Conservation (phyloP, 2,329 filamentous ascomycete species). For the Calonectria crousiana region DNA sequence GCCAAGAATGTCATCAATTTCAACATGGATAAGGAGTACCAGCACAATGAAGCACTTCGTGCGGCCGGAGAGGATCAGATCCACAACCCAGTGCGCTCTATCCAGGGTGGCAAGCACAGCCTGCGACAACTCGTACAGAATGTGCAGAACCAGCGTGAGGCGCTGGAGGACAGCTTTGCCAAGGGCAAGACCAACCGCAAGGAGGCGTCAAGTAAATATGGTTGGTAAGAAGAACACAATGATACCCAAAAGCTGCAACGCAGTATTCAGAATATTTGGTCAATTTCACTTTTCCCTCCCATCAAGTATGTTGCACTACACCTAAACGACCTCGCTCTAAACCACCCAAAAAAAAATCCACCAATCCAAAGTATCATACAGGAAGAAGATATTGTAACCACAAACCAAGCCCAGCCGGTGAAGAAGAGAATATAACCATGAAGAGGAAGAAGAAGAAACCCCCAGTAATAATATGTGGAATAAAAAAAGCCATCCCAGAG, state of each 20-base stretch:
- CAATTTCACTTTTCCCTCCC: slow-evolving; percentile 17
- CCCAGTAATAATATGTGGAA: neutral
- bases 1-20: slow-evolving; percentile 81
- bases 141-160: slow-evolving; percentile 85
- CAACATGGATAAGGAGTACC: slow-evolving; percentile 90
- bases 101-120: slow-evolving; percentile 86
- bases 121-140: slow-evolving; percentile 88
- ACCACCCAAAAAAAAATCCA: neutral
- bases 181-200: slow-evolving; percentile 81
- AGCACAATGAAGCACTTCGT: slow-evolving; percentile 82
- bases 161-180: slow-evolving; percentile 92
- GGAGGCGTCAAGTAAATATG: slow-evolving; percentile 86
- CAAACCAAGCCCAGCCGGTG: neutral
- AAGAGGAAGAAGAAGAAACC: neutral
- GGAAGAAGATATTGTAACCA: slow-evolving; percentile 9
- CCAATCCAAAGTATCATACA: slow-evolving; percentile 21
- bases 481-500: slow-evolving; percentile 9
- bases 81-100: slow-evolving; percentile 88
- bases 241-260: slow-evolving; percentile 38
- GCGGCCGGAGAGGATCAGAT: slow-evolving; percentile 76
- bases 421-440: neutral
- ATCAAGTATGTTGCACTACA: slow-evolving; percentile 15
- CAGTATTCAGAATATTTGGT: slow-evolving; percentile 26
- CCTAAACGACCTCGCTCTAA: slow-evolving; percentile 25
- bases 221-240: slow-evolving; percentile 67